Conservation (phyloP, 768 basidiomycete genomes). For the Cystofilobasidium bisporidii region DNA sequence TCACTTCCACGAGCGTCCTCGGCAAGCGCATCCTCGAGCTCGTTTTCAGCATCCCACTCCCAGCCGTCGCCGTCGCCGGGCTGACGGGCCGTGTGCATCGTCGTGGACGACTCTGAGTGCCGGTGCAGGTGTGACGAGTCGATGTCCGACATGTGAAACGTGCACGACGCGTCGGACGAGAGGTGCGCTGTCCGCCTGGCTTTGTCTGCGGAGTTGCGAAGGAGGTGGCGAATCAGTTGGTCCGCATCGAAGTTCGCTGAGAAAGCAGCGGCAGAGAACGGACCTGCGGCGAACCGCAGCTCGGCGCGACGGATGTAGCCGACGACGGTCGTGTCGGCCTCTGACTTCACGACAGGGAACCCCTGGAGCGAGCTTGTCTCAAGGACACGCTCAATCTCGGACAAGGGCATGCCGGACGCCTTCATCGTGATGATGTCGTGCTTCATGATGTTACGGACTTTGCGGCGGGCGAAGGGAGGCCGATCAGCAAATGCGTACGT, state of each 20-base stretch:
- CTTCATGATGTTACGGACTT: slow-evolving; percentile 86
- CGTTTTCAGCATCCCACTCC: slow-evolving; percentile 47
- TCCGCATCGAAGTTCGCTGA: background rate
- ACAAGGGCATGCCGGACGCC: slow-evolving; percentile 64
- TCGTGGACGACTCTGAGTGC: slow-evolving; percentile 25
- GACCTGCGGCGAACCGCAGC: slow-evolving; percentile 75
- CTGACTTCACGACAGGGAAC: slow-evolving; percentile 71
- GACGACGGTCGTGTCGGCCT: slow-evolving; percentile 52
- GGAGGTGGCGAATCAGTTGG: background rate
- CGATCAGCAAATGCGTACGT: background rate
- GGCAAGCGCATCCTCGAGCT: slow-evolving; percentile 49
- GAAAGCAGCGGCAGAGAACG: too few species aligned
- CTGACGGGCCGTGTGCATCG: slow-evolving; percentile 13
- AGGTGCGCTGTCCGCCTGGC: slow-evolving; percentile 57
- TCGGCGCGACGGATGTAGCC: slow-evolving; percentile 87
- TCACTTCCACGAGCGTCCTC: slow-evolving; percentile 48
- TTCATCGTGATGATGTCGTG: slow-evolving; percentile 63
- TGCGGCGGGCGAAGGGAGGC: background rate
- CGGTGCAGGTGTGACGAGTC: slow-evolving; percentile 32
- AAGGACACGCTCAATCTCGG: slow-evolving; percentile 65
- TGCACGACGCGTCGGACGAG: slow-evolving; percentile 57
- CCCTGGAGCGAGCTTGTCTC: slow-evolving; percentile 70
- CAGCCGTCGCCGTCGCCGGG: slow-evolving; percentile 21
- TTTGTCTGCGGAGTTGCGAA: slow-evolving; percentile 49
- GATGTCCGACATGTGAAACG: slow-evolving; percentile 50